A percentile compares a stretch with the other conserved stretches of the same genome.
Evolutionary conservation across 2,329 filamentous ascomycete species (phyloP).

Genomic region (Cladophialophora carrionii): DNA sequence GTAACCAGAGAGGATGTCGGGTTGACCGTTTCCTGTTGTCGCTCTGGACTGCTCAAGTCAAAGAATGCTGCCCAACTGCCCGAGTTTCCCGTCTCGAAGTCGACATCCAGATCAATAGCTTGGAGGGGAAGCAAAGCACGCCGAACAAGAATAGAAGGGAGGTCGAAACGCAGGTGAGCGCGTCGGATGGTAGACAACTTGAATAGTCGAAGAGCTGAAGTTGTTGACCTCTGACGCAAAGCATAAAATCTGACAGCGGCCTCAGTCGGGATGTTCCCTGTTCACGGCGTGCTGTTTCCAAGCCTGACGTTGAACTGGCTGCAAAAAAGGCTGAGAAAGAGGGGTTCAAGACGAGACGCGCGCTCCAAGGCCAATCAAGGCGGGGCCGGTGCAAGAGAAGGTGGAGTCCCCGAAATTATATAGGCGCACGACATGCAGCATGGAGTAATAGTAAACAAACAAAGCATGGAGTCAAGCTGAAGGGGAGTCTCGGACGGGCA

Average conservation of each 20-base stretch:
- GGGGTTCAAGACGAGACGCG: conserved; percentile 24
- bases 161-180: conserved; percentile 3
- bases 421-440: conserved; percentile 26
- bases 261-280: conserved; percentile 26
- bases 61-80: background rate
- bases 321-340: conserved; percentile 7
- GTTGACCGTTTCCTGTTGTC: conserved; percentile 6
- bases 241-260: conserved; percentile 16
- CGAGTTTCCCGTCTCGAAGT: conserved; percentile 1
- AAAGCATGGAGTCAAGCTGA: conserved; percentile 17
- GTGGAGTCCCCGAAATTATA: conserved; percentile 35
- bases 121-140: conserved; percentile 8
- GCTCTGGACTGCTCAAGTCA: background rate
- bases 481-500: conserved; percentile 13
- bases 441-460: conserved; percentile 25
- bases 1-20: conserved; percentile 19
- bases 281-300: conserved; percentile 10
- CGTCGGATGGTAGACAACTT: conserved; percentile 2
- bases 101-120: conserved; percentile 20
- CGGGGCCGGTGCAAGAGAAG: conserved; percentile 27
- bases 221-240: conserved; percentile 29
- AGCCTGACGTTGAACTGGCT: conserved; percentile 7
- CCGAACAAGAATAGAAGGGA: conserved; percentile 10
- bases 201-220: conserved; percentile 18
- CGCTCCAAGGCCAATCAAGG: conserved; percentile 22